A percentile compares a stretch with the other conserved stretches of the same genome.
These are phyloP conservation scores for Haematococcus lacustris DNA, from an alignment of 139 green algal genomes.

Conservation along the genomic window DNA sequence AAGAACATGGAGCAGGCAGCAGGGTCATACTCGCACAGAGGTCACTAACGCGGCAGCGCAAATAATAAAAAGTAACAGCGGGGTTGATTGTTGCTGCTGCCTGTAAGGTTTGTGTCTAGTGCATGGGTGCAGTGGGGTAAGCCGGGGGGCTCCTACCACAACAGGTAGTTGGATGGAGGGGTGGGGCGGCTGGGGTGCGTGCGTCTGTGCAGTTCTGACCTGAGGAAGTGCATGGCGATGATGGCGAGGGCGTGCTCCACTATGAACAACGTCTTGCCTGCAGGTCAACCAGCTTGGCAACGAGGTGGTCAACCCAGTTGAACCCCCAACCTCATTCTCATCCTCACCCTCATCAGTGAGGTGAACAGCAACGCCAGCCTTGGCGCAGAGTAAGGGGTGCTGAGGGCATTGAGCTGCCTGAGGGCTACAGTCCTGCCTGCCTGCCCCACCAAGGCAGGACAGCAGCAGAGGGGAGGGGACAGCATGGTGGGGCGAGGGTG, in stretches of 20 bases:
- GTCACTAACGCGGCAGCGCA: background rate
- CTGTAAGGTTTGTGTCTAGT: background rate
- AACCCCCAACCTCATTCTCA: background rate
- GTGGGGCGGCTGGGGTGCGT: too few relatives aligned
- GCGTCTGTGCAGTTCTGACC: constrained; percentile 25
- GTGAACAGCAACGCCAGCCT: background rate
- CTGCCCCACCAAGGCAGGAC: too few relatives aligned
- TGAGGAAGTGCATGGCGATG: constrained; percentile 40
- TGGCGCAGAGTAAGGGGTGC: background rate
- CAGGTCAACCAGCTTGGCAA: constrained; percentile 8
- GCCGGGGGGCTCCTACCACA: too few relatives aligned
- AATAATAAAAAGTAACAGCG: too few relatives aligned
- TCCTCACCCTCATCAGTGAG: background rate
- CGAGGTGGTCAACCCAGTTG: background rate
- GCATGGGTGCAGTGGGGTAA: too few relatives aligned
- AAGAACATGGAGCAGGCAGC: background rate
- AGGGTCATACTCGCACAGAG: background rate
- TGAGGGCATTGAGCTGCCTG: background rate
- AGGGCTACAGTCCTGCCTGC: too few relatives aligned
- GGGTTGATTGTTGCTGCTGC: background rate
- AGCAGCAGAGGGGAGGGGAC: too few relatives aligned
- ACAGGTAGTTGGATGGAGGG: background rate
- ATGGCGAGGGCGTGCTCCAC: constrained; percentile 45
- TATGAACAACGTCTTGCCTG: constrained; percentile 34
- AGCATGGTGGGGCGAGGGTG: too few relatives aligned